A percentile compares a stretch with the other conserved stretches of the same genome.
Conservation (phyloP, 345 rosid genomes). For the Punica granatum region DNA sequence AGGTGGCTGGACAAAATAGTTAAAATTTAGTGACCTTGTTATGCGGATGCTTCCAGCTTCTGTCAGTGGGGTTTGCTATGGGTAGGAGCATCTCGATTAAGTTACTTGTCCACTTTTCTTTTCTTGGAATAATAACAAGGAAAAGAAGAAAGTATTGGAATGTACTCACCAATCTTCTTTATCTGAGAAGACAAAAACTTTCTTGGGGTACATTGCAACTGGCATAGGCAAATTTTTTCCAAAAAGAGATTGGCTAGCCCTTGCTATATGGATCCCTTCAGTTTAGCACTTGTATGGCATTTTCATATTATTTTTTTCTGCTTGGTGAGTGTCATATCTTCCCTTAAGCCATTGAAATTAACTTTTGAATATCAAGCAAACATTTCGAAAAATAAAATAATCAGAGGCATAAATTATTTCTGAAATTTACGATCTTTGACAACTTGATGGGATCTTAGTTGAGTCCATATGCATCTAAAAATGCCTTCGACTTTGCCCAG, state of each 20-base stretch:
- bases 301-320: neutral
- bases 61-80: too few relatives aligned
- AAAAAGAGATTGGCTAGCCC: neutral
- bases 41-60: too few relatives aligned
- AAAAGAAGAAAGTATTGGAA: too few relatives aligned
- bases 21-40: too few relatives aligned
- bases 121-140: too few relatives aligned
- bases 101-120: too few relatives aligned
- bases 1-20: too few relatives aligned
- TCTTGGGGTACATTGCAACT: too few relatives aligned
- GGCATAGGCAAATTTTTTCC: too few relatives aligned
- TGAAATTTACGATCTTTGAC: neutral
- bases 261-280: neutral
- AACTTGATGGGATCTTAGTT: neutral
- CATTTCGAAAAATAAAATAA: neutral
- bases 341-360: neutral
- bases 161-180: too few relatives aligned
- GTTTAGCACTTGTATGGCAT: neutral
- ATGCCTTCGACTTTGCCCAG: neutral
- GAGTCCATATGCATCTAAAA: neutral
- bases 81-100: too few relatives aligned
- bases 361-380: neutral
- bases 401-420: neutral
- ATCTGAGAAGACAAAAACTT: too few relatives aligned
- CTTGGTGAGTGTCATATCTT: neutral